Conservation (phyloP, 2,329 filamentous ascomycete genomes). For the Colletotrichum sp. region DNA sequence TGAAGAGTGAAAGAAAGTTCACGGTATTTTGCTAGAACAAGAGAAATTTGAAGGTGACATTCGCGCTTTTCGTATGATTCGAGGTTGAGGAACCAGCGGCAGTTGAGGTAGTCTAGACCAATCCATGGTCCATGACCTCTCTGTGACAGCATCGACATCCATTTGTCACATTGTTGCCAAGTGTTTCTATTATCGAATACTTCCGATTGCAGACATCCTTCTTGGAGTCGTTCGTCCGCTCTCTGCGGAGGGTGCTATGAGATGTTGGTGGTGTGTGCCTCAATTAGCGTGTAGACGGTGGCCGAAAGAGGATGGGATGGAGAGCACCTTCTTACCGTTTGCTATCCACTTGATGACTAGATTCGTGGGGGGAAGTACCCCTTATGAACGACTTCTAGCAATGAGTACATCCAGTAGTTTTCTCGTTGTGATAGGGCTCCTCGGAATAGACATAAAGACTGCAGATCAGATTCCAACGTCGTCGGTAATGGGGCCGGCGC, state of each 20-base stretch:
- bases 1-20: not conserved
- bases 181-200: not conserved
- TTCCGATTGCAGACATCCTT: not conserved
- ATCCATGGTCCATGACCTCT: not conserved
- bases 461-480: not conserved
- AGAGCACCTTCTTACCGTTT: not conserved
- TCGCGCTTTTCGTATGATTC: not conserved
- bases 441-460: not conserved
- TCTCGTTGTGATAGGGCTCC: not conserved
- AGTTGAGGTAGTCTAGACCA: not conserved
- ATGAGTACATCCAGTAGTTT: not conserved
- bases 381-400: not conserved
- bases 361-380: not conserved
- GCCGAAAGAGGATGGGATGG: not conserved
- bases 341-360: not conserved
- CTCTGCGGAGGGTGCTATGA: not conserved
- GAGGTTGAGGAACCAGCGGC: not conserved
- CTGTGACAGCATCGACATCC: not conserved
- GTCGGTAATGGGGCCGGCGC: not conserved
- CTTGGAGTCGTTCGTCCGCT: not conserved
- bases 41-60: not conserved
- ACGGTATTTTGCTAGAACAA: not conserved
- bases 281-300: not conserved
- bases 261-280: not conserved
- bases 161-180: not conserved